These are phyloP conservation scores for Diaporthe ilicicola DNA, from an alignment of 2,329 filamentous ascomycete species.

Conservation along the genomic window DNA sequence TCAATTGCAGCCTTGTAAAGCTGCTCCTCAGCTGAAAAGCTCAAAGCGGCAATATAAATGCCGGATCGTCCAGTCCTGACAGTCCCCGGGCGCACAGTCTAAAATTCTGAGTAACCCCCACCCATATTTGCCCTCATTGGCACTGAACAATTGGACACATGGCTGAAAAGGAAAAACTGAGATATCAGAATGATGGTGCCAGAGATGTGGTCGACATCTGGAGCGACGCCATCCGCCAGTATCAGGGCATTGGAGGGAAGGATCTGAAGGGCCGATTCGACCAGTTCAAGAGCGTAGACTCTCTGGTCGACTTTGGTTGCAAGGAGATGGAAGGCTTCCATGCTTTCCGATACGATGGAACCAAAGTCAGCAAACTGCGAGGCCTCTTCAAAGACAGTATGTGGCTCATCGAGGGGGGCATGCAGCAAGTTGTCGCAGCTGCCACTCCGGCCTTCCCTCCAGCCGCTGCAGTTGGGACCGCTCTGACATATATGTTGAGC, in stretches of 20 bases:
- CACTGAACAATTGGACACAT: background rate
- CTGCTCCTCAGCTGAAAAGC: background rate
- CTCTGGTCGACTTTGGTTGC: background rate
- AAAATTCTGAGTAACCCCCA: background rate
- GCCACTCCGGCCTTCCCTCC: background rate
- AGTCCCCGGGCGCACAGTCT: too few species aligned
- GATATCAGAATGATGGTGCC: background rate
- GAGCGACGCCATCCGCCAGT: background rate
- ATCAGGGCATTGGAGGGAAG: conserved; percentile 1
- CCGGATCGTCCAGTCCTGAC: background rate
- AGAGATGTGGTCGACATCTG: background rate
- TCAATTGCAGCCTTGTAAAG: background rate
- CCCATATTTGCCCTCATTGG: background rate
- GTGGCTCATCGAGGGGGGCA: background rate
- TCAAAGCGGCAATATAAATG: background rate
- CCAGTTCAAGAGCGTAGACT: background rate
- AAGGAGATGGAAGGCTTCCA: conserved; percentile 12
- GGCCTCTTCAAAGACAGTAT: background rate
- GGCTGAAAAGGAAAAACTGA: background rate
- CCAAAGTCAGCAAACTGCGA: background rate
- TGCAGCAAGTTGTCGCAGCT: conserved; percentile 1
- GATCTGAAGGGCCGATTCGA: background rate
- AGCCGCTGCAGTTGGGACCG: background rate
- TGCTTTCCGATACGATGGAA: background rate
- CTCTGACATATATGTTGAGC: background rate